Percentiles rank a stretch among this genome's conserved stretches.
These are phyloP conservation scores for Paradendryphiella salina DNA, from an alignment of 2,329 filamentous ascomycete species.

Conservation along the genomic window DNA sequence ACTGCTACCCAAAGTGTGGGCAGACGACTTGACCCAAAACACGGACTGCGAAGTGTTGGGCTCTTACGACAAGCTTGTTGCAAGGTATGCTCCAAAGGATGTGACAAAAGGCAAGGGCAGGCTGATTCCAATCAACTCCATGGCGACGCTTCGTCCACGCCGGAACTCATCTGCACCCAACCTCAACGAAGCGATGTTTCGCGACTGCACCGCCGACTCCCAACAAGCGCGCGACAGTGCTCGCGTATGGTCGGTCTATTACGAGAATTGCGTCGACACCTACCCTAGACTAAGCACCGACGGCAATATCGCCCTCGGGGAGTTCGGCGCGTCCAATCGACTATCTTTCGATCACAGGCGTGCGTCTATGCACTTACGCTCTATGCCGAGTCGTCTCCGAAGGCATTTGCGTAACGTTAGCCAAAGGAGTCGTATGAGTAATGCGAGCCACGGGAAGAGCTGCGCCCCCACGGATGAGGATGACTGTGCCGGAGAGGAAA, in stretches of 20 bases:
- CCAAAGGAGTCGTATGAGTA: slow-evolving; percentile 27
- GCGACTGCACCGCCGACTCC: slow-evolving; percentile 19
- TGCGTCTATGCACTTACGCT: slow-evolving; percentile 19
- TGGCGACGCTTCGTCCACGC: slow-evolving; percentile 31
- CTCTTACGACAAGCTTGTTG: neutral
- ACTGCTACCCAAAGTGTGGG: slow-evolving; percentile 48
- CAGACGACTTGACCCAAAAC: slow-evolving; percentile 15
- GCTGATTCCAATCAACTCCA: slow-evolving; percentile 25
- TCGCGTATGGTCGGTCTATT: slow-evolving; percentile 42
- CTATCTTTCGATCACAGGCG: slow-evolving; percentile 27
- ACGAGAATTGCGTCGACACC: slow-evolving; percentile 39
- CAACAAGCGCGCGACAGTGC: slow-evolving; percentile 27
- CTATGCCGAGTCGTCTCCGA: slow-evolving; percentile 13
- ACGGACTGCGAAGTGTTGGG: neutral
- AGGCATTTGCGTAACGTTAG: slow-evolving; percentile 31
- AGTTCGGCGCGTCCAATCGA: slow-evolving; percentile 21
- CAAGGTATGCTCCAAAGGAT: neutral
- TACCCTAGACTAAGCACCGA: slow-evolving; percentile 35
- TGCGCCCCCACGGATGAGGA: slow-evolving; percentile 20
- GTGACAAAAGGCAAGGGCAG: slow-evolving; percentile 16
- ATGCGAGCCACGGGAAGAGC: slow-evolving; percentile 22
- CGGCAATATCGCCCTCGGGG: slow-evolving; percentile 13
- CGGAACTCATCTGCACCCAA: slow-evolving; percentile 31
- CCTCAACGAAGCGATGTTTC: slow-evolving; percentile 9
- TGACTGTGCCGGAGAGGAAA: slow-evolving; percentile 22